Evolutionary conservation across 169 alveolate genomes (phyloP).

Genomic region (Perkinsus chesapeaki): DNA sequence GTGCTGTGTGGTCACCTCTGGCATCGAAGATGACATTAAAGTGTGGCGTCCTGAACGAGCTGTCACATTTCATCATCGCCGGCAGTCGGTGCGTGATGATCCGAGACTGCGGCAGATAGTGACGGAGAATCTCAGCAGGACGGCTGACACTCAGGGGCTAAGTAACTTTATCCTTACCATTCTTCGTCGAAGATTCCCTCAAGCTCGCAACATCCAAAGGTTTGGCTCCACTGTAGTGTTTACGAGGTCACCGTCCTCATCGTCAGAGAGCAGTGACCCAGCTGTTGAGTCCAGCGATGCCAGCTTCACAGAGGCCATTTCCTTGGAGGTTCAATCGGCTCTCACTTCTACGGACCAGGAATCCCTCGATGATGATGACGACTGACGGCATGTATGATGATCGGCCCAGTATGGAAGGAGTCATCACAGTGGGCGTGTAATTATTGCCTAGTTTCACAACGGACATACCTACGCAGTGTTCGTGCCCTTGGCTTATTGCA

Average conservation of each 20-base stretch:
- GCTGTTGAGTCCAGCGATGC: not conserved
- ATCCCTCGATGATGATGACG: too few relatives aligned
- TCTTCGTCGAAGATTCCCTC: not conserved
- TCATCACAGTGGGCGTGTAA: too few relatives aligned
- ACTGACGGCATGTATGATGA: too few relatives aligned
- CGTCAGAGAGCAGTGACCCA: not conserved
- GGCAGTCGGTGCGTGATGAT: not conserved
- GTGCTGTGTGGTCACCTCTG: not conserved
- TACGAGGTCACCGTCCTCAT: not conserved
- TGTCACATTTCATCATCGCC: not conserved
- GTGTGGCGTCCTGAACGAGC: not conserved
- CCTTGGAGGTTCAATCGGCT: not conserved
- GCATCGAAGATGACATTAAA: not conserved
- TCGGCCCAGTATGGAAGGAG: too few relatives aligned
- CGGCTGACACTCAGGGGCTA: not conserved
- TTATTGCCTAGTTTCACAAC: too few relatives aligned
- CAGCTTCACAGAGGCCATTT: not conserved
- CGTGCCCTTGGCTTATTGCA: not conserved
- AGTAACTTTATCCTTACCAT: not conserved
- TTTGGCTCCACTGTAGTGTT: not conserved
- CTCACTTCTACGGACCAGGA: too few relatives aligned
- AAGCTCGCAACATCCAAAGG: not conserved
- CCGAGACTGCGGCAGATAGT: not conserved
- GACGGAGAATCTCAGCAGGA: not conserved
- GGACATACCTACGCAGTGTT: too few relatives aligned